phyloP scores from a whole-genome alignment of 768 basidiomycete genomes.

The Leccinellum albellum region DNA sequence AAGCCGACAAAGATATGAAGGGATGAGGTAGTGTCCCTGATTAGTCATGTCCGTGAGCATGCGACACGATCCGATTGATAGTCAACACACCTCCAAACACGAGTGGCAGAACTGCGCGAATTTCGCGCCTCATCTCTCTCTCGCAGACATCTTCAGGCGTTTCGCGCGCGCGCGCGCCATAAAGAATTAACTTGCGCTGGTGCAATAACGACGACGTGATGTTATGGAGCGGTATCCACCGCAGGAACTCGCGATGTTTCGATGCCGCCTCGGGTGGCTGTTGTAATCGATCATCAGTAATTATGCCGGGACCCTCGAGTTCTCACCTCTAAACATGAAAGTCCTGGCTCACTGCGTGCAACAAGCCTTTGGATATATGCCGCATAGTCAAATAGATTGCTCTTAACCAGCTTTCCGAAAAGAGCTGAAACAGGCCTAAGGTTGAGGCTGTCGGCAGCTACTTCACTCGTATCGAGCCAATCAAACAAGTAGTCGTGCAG shows the following conservation, averaged over 20 bases:
- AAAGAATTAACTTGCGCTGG: slow-evolving; percentile 66
- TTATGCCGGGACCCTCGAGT: background rate
- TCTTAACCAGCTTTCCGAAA: slow-evolving; percentile 67
- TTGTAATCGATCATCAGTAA: background rate
- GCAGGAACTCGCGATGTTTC: slow-evolving; percentile 65
- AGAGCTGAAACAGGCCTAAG: slow-evolving; percentile 60
- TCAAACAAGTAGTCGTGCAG: slow-evolving; percentile 77
- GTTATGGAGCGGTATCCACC: slow-evolving; percentile 67
- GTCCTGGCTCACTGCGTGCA: slow-evolving; percentile 66
- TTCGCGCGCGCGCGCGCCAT: slow-evolving; percentile 65
- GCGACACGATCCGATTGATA: background rate
- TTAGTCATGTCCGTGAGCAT: slow-evolving; percentile 8
- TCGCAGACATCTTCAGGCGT: slow-evolving; percentile 71
- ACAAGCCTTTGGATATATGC: slow-evolving; percentile 78
- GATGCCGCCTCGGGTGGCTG: slow-evolving; percentile 34
- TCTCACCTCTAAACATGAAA: slow-evolving; percentile 52
- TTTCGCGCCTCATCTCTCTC: slow-evolving; percentile 65
- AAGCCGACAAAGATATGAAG: slow-evolving; percentile 35
- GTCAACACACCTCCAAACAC: slow-evolving; percentile 57
- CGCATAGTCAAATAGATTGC: slow-evolving; percentile 69
- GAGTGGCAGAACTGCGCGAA: slow-evolving; percentile 59
- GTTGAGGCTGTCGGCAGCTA: slow-evolving; percentile 54
- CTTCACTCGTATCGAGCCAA: slow-evolving; percentile 70
- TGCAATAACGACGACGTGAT: slow-evolving; percentile 55
- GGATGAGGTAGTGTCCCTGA: slow-evolving; percentile 31